Evolutionary conservation across 2,329 filamentous ascomycete genomes (phyloP).

Genomic region (Sordariomycetes sp.): DNA sequence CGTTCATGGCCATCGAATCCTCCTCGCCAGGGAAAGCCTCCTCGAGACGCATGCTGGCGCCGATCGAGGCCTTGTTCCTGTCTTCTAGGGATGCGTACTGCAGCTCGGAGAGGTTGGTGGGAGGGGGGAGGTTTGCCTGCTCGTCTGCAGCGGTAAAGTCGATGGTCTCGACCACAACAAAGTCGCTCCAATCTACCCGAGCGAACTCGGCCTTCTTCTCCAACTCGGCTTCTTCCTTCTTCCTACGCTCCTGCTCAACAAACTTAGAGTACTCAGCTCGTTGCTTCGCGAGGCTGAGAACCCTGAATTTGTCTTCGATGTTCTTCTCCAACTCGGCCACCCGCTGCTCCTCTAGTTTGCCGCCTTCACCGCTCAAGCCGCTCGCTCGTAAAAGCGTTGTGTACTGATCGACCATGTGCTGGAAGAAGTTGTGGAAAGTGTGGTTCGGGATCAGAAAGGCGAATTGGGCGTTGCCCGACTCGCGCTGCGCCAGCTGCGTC

Average conservation of each 20-base stretch:
- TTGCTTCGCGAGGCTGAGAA: constrained; percentile 73
- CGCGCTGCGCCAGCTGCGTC: constrained; percentile 79
- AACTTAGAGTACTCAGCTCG: constrained; percentile 81
- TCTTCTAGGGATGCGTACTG: constrained; percentile 93
- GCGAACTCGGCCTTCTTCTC: constrained; percentile 68
- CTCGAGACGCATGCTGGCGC: constrained; percentile 76
- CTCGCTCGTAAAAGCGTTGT: constrained; percentile 64
- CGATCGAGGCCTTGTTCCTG: constrained; percentile 82
- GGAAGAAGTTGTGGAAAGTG: constrained; percentile 93
- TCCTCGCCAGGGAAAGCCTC: constrained; percentile 85
- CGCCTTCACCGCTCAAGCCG: constrained; percentile 55
- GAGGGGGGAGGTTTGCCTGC: constrained; percentile 74
- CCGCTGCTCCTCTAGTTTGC: constrained; percentile 63
- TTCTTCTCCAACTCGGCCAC: constrained; percentile 67
- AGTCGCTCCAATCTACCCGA: constrained; percentile 97
- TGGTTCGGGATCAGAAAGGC: constrained; percentile 94
- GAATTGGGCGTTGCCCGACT: constrained; percentile 87
- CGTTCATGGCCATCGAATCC: constrained; percentile 42
- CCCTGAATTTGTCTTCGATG: constrained; percentile 67
- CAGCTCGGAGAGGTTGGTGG: constrained; percentile 81
- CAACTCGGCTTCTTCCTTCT: constrained; percentile 81
- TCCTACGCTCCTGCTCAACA: constrained; percentile 75
- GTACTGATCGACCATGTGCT: constrained; percentile 87
- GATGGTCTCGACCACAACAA: constrained; percentile 91
- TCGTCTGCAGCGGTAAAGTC: constrained; percentile 87